phyloP scores from a whole-genome alignment of 2,329 filamentous ascomycete species.

The Ceratocystis papillata region DNA sequence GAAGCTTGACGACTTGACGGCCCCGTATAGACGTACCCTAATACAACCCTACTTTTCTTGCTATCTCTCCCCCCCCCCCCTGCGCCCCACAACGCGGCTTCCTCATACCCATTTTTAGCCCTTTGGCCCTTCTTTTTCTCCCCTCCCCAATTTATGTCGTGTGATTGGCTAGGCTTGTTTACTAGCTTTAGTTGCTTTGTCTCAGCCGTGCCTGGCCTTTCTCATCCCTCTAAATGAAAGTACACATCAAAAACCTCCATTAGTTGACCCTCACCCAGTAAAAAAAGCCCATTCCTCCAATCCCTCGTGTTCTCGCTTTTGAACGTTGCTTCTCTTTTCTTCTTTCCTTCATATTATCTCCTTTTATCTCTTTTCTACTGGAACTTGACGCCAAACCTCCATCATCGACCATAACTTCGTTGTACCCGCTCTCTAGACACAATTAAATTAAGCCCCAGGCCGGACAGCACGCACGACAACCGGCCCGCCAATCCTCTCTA shows the following conservation, averaged over 20 bases:
- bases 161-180: constrained; percentile 21
- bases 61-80: neutral
- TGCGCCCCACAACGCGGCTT: neutral
- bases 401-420: neutral
- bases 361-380: neutral
- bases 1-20: neutral
- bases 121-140: neutral
- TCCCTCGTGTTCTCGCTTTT: constrained; percentile 5
- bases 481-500: neutral
- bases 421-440: neutral
- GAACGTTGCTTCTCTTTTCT: constrained; percentile 6
- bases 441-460: neutral
- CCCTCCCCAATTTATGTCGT: neutral
- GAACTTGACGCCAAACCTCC: neutral
- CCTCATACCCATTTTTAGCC: neutral
- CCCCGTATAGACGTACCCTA: neutral
- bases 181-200: constrained; percentile 19
- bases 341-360: neutral
- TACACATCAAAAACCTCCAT: constrained; percentile 6
- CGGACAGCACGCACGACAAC: neutral
- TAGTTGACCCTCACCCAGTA: neutral
- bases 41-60: neutral
- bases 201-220: constrained; percentile 19
- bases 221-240: constrained; percentile 21
- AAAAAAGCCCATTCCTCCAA: constrained; percentile 2